A percentile compares a stretch with the other conserved stretches of the same genome.
Conservation (phyloP, 306 rosid species). For the Corylus avellana region DNA sequence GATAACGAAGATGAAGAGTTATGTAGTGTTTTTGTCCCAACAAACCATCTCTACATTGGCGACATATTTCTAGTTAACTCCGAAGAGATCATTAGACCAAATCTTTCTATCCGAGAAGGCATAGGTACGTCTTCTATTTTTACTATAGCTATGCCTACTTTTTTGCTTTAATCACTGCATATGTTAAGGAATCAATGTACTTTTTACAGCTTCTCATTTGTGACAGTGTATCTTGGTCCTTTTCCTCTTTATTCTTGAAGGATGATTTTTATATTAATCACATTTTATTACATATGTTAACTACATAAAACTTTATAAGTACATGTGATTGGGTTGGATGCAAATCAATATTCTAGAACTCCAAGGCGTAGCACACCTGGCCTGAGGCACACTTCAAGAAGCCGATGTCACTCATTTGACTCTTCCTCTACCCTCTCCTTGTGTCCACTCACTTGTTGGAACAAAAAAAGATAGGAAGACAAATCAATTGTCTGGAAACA, state of each 20-base stretch:
- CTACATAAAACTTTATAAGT: too few species aligned
- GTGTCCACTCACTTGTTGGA: neutral
- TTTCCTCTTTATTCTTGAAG: neutral
- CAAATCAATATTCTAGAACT: neutral
- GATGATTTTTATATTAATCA: neutral
- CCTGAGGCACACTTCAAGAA: neutral
- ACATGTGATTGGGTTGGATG: neutral
- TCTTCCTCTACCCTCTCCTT: neutral
- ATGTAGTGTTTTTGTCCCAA: conserved; percentile 90
- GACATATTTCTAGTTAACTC: conserved; percentile 75
- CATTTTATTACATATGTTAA: neutral
- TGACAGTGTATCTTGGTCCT: neutral
- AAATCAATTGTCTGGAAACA: neutral
- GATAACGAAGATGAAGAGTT: conserved; percentile 85
- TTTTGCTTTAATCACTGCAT: neutral
- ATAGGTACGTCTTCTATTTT: conserved; percentile 55
- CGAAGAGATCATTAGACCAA: conserved; percentile 80
- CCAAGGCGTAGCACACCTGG: neutral
- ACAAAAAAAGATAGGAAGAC: neutral
- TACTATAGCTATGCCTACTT: neutral
- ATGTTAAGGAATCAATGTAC: neutral
- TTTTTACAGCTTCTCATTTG: neutral
- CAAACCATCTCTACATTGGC: conserved; percentile 87
- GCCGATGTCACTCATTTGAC: neutral
- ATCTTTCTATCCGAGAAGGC: conserved; percentile 90